These are phyloP conservation scores for Punica granatum DNA, from an alignment of 345 rosid species.

Conservation along the genomic window DNA sequence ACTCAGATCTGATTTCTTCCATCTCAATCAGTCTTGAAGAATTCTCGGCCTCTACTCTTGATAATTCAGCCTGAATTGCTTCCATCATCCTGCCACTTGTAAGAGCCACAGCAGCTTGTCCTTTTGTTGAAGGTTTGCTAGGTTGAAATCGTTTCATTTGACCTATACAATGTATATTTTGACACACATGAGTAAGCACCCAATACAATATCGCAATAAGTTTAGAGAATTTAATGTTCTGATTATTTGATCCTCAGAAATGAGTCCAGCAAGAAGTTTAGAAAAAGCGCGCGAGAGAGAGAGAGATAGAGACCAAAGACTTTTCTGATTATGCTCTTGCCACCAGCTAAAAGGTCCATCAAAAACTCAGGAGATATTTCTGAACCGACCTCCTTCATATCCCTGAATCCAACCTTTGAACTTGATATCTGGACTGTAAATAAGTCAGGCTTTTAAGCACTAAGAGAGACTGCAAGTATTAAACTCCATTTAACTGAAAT, in stretches of 20 bases:
- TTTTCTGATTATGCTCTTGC: conserved; percentile 63
- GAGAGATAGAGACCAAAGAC: conserved; percentile 62
- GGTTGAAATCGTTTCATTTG: conserved; percentile 78
- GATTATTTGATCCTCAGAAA: background rate
- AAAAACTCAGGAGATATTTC: conserved; percentile 55
- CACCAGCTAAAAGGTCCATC: conserved; percentile 62
- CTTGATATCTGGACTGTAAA: conserved; percentile 97
- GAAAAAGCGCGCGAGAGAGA: conserved; percentile 2
- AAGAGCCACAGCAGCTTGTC: conserved; percentile 80
- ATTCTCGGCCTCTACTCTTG: conserved; percentile 54
- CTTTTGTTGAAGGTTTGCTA: conserved; percentile 67
- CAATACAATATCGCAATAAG: background rate
- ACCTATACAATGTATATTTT: conserved; percentile 33
- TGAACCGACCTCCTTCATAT: conserved; percentile 51
- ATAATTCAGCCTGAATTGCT: conserved; percentile 53
- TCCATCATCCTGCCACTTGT: conserved; percentile 62
- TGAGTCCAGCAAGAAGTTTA: background rate
- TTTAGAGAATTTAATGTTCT: background rate
- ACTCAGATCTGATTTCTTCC: conserved; percentile 52
- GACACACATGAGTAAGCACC: background rate
- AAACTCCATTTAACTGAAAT: conserved; percentile 1
- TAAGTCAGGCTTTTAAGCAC: conserved; percentile 61
- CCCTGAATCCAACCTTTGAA: conserved; percentile 67
- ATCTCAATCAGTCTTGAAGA: conserved; percentile 38
- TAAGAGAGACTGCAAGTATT: conserved; percentile 20